A percentile compares a stretch with the other conserved stretches of the same genome.
These are phyloP conservation scores for Vigna nakashimae DNA, from an alignment of 306 rosid genomes.

Conservation along the genomic window DNA sequence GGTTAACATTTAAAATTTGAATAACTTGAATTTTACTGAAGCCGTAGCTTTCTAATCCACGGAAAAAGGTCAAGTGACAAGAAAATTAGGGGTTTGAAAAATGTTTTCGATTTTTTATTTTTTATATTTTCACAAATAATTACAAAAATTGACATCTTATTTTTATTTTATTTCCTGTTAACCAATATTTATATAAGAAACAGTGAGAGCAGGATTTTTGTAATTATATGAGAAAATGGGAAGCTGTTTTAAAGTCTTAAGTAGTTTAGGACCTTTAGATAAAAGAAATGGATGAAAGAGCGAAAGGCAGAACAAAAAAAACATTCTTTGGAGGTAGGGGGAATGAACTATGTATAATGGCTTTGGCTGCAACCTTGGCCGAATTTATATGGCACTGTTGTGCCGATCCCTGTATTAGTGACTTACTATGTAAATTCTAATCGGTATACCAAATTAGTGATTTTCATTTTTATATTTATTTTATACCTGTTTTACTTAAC, in stretches of 20 bases:
- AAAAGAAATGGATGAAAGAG: not conserved
- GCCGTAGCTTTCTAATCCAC: not conserved
- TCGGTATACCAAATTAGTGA: not conserved
- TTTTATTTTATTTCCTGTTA: not conserved
- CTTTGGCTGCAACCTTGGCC: slow-evolving; percentile 42
- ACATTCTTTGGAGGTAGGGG: not conserved
- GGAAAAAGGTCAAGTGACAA: not conserved
- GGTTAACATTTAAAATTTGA: not conserved
- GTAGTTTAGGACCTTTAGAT: slow-evolving; percentile 2
- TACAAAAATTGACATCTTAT: not conserved
- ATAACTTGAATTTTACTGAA: not conserved
- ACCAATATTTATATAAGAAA: not conserved
- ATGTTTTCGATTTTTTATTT: not conserved
- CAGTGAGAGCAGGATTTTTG: not conserved
- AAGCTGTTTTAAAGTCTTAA: not conserved
- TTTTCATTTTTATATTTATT: not conserved
- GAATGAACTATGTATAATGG: not conserved
- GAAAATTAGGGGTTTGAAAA: not conserved
- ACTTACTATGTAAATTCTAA: slow-evolving; percentile 1
- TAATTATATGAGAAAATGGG: not conserved
- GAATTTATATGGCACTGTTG: not conserved
- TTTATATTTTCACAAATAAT: not conserved
- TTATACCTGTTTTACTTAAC: not conserved
- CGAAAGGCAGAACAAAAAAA: not conserved
- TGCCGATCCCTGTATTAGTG: not conserved